Percentiles rank a stretch among this genome's conserved stretches.
phyloP scores from a whole-genome alignment of 768 basidiomycete genomes.

The Cystobasidium ongulense region DNA sequence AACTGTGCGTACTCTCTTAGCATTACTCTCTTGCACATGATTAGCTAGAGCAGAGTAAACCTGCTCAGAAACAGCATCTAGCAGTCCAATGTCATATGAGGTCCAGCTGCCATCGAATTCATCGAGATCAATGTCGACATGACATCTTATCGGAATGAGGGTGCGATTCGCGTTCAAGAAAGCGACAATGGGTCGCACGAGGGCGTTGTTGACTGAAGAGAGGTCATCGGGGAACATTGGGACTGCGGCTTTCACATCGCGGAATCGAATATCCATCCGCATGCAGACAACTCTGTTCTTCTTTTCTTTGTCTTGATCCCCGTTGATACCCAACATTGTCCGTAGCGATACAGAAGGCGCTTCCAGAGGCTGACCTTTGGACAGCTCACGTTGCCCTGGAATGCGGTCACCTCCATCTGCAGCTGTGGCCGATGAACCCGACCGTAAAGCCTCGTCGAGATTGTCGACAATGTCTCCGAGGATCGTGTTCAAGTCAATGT shows the following conservation, averaged over 20 bases:
- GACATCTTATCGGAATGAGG: conserved; percentile 84
- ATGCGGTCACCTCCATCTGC: conserved; percentile 21
- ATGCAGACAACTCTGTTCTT: conserved; percentile 46
- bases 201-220: conserved; percentile 82
- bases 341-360: conserved; percentile 31
- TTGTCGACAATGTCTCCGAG: conserved; percentile 85
- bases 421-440: neutral
- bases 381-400: conserved; percentile 33
- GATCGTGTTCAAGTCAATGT: conserved; percentile 66
- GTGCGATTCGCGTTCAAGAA: conserved; percentile 87
- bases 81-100: conserved; percentile 69
- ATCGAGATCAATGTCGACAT: conserved; percentile 66
- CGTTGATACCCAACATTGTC: conserved; percentile 30
- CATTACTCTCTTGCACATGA: conserved; percentile 75
- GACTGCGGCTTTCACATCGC: conserved; percentile 89
- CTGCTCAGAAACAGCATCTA: conserved; percentile 81
- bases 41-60: conserved; percentile 88
- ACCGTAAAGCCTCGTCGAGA: conserved; percentile 51
- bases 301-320: conserved; percentile 32
- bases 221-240: conserved; percentile 56
- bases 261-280: conserved; percentile 87
- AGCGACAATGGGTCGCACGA: conserved; percentile 90
- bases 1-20: conserved; percentile 79
- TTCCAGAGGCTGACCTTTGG: conserved; percentile 36
- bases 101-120: conserved; percentile 98